phyloP scores from a whole-genome alignment of 2,329 filamentous ascomycete genomes.

The Fulvia fulva region DNA sequence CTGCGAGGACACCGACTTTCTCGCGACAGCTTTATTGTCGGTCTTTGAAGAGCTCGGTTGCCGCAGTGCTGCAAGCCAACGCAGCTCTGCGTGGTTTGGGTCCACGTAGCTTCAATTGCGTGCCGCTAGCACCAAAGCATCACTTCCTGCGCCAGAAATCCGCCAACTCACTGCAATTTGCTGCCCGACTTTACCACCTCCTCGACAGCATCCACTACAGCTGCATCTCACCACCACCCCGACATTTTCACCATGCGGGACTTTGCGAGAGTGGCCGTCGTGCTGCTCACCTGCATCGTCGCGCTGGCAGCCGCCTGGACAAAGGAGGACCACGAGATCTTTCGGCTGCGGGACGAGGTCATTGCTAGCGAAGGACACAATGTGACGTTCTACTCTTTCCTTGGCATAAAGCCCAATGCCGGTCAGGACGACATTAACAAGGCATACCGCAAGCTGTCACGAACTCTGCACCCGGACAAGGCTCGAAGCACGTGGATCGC shows the following conservation, averaged over 20 bases:
- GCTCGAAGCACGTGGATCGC: constrained; percentile 78
- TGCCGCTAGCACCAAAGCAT: background rate
- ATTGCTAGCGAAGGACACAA: constrained; percentile 67
- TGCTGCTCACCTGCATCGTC: constrained; percentile 65
- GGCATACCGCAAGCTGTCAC: constrained; percentile 85
- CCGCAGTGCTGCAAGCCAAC: background rate
- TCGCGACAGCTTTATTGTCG: background rate
- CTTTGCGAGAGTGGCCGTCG: constrained; percentile 58
- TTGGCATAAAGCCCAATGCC: constrained; percentile 70
- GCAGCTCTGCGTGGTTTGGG: background rate
- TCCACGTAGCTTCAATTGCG: background rate
- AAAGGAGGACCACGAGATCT: constrained; percentile 98
- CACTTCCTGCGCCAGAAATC: background rate
- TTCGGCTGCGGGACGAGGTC: constrained; percentile 88
- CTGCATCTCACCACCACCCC: constrained; percentile 6
- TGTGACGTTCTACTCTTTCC: constrained; percentile 89
- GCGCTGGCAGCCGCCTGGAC: constrained; percentile 72
- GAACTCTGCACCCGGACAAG: constrained; percentile 88
- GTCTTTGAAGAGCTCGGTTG: background rate
- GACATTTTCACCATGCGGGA: constrained; percentile 62
- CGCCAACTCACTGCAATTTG: constrained; percentile 1
- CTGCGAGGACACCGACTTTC: background rate
- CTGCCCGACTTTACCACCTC: background rate
- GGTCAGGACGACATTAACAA: constrained; percentile 86
- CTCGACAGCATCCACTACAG: constrained; percentile 5